Percentiles rank a stretch among this genome's conserved stretches.
phyloP scores from a whole-genome alignment of 306 rosid genomes.

The Aeschynomene evenia region DNA sequence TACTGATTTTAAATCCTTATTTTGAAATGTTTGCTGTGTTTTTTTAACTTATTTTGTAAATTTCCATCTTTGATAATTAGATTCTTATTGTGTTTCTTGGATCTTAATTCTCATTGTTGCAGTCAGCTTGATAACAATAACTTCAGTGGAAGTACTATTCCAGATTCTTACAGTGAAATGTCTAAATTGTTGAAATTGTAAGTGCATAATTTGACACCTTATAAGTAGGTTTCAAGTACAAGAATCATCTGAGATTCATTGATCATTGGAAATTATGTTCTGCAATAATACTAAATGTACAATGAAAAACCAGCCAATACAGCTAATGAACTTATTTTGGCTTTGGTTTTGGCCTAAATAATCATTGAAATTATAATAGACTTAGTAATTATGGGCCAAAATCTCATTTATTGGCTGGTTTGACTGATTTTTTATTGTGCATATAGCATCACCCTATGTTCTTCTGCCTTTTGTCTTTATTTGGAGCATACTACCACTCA shows the following conservation, averaged over 20 bases:
- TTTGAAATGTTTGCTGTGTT: background rate
- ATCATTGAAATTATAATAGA: too few relatives aligned
- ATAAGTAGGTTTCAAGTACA: constrained; percentile 9
- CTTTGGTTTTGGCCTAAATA: too few relatives aligned
- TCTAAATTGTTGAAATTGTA: constrained; percentile 68
- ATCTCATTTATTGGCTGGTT: too few relatives aligned
- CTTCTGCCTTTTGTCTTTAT: background rate
- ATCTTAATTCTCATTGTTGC: constrained; percentile 43
- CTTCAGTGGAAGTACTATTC: constrained; percentile 68
- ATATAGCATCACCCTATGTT: too few relatives aligned
- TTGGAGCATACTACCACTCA: background rate
- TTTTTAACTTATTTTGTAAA: background rate
- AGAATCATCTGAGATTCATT: background rate
- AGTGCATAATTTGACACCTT: constrained; percentile 37
- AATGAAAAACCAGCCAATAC: too few relatives aligned
- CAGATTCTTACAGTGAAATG: constrained; percentile 61
- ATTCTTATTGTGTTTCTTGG: background rate
- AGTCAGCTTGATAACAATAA: constrained; percentile 92
- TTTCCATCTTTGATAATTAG: background rate
- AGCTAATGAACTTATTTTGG: too few relatives aligned
- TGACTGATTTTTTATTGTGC: too few relatives aligned
- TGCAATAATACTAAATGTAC: too few relatives aligned
- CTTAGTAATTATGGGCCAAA: too few relatives aligned
- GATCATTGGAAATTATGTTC: background rate
- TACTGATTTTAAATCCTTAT: background rate